A percentile compares a stretch with the other conserved stretches of the same genome.
Conservation (phyloP, 2,329 filamentous ascomycete genomes). For the Aspergillus felis region DNA sequence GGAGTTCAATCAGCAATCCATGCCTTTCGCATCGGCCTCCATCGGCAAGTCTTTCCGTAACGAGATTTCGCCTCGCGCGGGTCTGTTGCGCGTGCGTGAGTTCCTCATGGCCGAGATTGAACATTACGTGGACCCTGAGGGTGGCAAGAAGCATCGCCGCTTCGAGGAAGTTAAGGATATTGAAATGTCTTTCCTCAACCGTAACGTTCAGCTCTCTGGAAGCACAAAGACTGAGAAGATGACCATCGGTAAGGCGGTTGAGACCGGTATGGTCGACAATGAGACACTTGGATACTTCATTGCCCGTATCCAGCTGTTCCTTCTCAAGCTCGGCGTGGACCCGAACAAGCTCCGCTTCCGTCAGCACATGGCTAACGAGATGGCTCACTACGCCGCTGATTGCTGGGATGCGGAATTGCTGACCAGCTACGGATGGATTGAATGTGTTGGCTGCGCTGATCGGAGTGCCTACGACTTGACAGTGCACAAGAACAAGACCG, state of each 20-base stretch:
- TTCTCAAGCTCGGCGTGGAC: conserved; percentile 84
- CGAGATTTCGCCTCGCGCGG: conserved; percentile 89
- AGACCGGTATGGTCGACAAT: conserved; percentile 81
- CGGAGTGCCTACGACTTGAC: conserved; percentile 90
- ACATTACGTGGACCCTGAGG: conserved; percentile 92
- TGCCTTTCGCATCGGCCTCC: conserved; percentile 96
- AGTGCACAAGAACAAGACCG: conserved; percentile 91
- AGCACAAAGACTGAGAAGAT: conserved; percentile 72
- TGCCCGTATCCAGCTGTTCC: conserved; percentile 86
- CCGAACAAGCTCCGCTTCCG: conserved; percentile 86
- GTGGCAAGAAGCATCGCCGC: conserved; percentile 88
- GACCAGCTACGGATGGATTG: conserved; percentile 93
- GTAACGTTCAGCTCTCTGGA: conserved; percentile 79
- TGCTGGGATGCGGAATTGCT: conserved; percentile 96
- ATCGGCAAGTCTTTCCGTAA: conserved; percentile 98
- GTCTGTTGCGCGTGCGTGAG: conserved; percentile 89
- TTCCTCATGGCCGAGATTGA: conserved; percentile 99
- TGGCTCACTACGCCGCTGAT: conserved; percentile 92
- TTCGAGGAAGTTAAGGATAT: conserved; percentile 82
- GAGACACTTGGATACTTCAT: conserved; percentile 98
- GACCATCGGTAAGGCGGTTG: conserved; percentile 81
- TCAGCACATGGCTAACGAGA: conserved; percentile 90
- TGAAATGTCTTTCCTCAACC: conserved; percentile 79
- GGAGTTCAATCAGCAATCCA: conserved; percentile 89
- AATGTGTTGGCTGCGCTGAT: conserved; percentile 96